Evolutionary conservation across 192 early-diverging fungal genomes (phyloP).

Genomic region (Endogone sp.): DNA sequence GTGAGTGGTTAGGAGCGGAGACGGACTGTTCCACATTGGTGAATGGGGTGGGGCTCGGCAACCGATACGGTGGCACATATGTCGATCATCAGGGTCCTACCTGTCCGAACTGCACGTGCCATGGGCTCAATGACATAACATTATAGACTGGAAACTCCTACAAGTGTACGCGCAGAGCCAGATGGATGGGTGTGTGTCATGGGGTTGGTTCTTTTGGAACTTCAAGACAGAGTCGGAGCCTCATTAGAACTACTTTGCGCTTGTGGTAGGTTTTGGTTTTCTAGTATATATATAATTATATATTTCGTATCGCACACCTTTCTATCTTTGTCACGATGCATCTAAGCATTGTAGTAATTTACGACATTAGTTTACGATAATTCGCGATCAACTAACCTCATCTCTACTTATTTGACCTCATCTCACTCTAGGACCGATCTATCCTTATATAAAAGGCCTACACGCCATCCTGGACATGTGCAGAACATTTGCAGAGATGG

Average conservation of each 20-base stretch:
- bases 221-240: conserved; percentile 49
- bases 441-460: too few relatives aligned
- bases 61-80: conserved; percentile 56
- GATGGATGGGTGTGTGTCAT: conserved; percentile 48
- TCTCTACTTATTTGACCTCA: too few relatives aligned
- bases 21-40: conserved; percentile 66
- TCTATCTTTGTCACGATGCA: too few relatives aligned
- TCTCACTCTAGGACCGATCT: too few relatives aligned
- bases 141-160: conserved; percentile 35
- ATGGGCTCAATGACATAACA: conserved; percentile 33
- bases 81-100: conserved; percentile 17
- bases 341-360: too few relatives aligned
- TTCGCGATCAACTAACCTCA: too few relatives aligned
- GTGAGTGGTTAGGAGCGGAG: conserved; percentile 60
- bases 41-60: conserved; percentile 52
- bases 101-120: conserved; percentile 51
- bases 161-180: conserved; percentile 49
- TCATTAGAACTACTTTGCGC: conserved; percentile 40
- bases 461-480: too few relatives aligned
- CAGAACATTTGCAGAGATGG: too few relatives aligned
- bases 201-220: conserved; percentile 59
- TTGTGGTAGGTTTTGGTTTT: neutral
- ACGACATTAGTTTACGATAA: too few relatives aligned
- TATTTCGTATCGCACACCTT: too few relatives aligned
- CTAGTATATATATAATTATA: too few relatives aligned